Conservation (phyloP, 1,284 basidiomycete genomes). For the Serendipita sp. region DNA sequence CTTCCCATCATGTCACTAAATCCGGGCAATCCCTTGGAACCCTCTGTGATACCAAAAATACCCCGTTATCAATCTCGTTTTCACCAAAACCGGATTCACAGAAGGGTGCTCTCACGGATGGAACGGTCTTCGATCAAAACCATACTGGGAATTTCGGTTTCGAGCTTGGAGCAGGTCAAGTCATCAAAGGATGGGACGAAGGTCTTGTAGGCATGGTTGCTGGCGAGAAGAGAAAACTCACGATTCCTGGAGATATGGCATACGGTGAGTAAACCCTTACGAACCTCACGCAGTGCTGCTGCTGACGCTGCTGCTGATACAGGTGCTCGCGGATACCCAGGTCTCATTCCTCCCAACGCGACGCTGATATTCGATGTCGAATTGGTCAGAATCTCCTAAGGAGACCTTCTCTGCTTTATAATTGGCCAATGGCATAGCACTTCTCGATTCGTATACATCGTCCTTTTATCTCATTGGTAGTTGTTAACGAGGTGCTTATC, state of each 20-base stretch:
- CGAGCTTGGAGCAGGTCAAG: constrained; percentile 58
- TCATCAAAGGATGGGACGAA: constrained; percentile 87
- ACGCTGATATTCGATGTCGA: constrained; percentile 73
- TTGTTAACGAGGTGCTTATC: too few species aligned
- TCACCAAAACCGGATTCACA: constrained; percentile 35
- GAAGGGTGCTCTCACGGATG: constrained; percentile 27
- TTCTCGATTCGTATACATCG: too few species aligned
- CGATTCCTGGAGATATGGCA: constrained; percentile 62
- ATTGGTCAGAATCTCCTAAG: constrained; percentile 28
- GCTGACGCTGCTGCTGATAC: not conserved
- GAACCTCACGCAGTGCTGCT: too few species aligned
- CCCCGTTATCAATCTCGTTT: not conserved
- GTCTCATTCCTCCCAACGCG: constrained; percentile 65
- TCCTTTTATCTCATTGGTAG: too few species aligned
- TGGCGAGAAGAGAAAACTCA: constrained; percentile 78
- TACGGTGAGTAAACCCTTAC: constrained; percentile 52
- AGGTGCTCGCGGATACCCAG: constrained; percentile 58
- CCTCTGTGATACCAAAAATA: not conserved
- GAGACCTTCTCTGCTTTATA: too few species aligned
- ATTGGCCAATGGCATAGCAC: too few species aligned
- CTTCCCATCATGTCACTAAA: too few species aligned
- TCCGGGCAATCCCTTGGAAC: too few species aligned
- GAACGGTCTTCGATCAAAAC: constrained; percentile 56
- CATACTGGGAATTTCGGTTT: constrained; percentile 26
- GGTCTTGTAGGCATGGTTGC: constrained; percentile 74